A percentile compares a stretch with the other conserved stretches of the same genome.
These are phyloP conservation scores for Penicillium carneum DNA, from an alignment of 2,329 filamentous ascomycete species.

Conservation along the genomic window DNA sequence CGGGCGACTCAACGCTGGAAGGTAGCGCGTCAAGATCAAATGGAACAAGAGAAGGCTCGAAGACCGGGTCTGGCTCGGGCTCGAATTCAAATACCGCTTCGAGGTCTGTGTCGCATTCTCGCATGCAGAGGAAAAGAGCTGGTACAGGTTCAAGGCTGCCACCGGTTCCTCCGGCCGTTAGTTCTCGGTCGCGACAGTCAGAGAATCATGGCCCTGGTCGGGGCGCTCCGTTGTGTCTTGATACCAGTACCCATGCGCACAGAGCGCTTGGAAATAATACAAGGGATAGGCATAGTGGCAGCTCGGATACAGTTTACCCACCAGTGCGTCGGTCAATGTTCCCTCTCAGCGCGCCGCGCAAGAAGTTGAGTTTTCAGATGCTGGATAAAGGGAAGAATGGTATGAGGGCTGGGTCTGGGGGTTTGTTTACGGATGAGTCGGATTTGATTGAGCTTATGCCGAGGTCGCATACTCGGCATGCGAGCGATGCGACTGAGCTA, in stretches of 20 bases:
- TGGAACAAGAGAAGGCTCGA: conserved; percentile 30
- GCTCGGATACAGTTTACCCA: background rate
- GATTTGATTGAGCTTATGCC: conserved; percentile 33
- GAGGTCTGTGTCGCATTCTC: conserved; percentile 10
- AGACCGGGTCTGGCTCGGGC: conserved; percentile 22
- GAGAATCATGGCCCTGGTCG: background rate
- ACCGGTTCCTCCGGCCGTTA: background rate
- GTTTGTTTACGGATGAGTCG: background rate
- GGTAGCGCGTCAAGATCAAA: conserved; percentile 33
- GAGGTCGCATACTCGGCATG: conserved; percentile 15
- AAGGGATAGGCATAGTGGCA: background rate
- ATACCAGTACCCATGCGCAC: background rate
- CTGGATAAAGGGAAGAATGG: conserved; percentile 13
- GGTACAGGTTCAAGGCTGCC: background rate
- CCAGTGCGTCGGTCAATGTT: conserved; percentile 30
- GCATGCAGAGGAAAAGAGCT: conserved; percentile 9
- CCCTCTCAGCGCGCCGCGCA: conserved; percentile 10
- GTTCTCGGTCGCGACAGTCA: background rate
- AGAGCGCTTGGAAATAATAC: background rate
- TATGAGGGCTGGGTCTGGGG: background rate
- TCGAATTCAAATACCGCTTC: conserved; percentile 23
- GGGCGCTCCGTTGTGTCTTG: conserved; percentile 6
- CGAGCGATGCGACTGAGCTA: conserved; percentile 23
- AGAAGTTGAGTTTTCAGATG: background rate
- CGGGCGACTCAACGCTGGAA: conserved; percentile 42